phyloP scores from a whole-genome alignment of 352 stramenopile genomes.

The Globisporangium echinulatum region DNA sequence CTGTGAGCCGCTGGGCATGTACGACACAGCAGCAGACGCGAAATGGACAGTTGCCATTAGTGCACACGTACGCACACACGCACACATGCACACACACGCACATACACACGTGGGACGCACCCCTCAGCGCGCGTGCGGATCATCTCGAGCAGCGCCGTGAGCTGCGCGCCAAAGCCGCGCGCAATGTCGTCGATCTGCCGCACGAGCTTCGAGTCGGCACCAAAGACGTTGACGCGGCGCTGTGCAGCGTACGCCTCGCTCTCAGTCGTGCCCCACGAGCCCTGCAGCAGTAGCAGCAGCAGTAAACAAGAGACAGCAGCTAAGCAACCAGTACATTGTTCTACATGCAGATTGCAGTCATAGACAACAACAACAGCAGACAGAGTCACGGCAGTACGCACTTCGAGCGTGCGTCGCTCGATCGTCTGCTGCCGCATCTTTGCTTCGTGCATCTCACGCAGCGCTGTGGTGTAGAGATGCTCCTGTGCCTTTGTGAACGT shows the following conservation, averaged over 20 bases:
- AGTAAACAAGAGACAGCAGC: not conserved
- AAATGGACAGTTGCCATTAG: not conserved
- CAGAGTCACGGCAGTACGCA: conserved; percentile 7
- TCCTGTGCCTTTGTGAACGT: conserved; percentile 80
- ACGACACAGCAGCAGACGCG: conserved; percentile 2
- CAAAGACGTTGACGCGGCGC: conserved; percentile 30
- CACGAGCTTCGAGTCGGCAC: conserved; percentile 38
- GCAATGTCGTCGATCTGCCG: conserved; percentile 62
- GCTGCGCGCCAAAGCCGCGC: conserved; percentile 55
- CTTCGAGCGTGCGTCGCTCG: conserved; percentile 41
- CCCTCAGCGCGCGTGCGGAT: conserved; percentile 45
- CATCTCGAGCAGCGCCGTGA: conserved; percentile 66
- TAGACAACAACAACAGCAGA: not conserved
- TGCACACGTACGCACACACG: not conserved
- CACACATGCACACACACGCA: not conserved
- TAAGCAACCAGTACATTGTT: not conserved
- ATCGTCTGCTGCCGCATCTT: conserved; percentile 43
- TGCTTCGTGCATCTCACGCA: conserved; percentile 63
- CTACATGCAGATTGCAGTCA: no score
- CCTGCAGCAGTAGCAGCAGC: conserved; percentile 16
- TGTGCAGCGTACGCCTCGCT: conserved; percentile 39
- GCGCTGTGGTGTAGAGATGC: conserved; percentile 68
- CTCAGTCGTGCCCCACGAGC: conserved; percentile 52
- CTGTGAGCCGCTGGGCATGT: conserved; percentile 45
- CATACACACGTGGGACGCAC: conserved; percentile 17